Conservation (phyloP, 768 basidiomycete genomes). For the Phylloporus rhodoxanthus region DNA sequence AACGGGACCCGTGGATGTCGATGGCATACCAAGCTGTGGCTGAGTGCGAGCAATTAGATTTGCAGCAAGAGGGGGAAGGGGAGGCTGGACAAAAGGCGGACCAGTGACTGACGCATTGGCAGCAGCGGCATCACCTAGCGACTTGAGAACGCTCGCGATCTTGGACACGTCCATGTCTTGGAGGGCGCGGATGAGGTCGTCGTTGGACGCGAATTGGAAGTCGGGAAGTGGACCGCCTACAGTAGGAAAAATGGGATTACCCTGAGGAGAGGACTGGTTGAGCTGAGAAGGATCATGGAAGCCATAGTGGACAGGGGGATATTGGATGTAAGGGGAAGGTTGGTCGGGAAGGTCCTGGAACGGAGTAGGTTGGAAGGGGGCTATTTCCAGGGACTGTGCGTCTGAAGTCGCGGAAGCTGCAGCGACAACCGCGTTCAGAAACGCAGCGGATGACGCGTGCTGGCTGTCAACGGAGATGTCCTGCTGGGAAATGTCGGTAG, state of each 20-base stretch:
- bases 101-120: slow-evolving; percentile 31
- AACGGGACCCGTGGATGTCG: slow-evolving; percentile 37
- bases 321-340: slow-evolving; percentile 24
- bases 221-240: slow-evolving; percentile 27
- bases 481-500: slow-evolving; percentile 23
- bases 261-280: slow-evolving; percentile 23
- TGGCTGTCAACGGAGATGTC: slow-evolving; percentile 28
- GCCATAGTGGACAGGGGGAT: slow-evolving; percentile 26
- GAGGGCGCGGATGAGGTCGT: slow-evolving; percentile 66
- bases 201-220: slow-evolving; percentile 51
- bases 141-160: slow-evolving; percentile 61
- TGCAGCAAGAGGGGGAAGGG: slow-evolving; percentile 20
- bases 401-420: slow-evolving; percentile 51
- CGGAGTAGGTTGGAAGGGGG: slow-evolving; percentile 26
- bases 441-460: slow-evolving; percentile 49
- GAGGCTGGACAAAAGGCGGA: slow-evolving; percentile 19
- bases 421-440: slow-evolving; percentile 61
- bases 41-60: slow-evolving; percentile 29
- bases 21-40: slow-evolving; percentile 38
- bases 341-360: slow-evolving; percentile 30
- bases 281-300: slow-evolving; percentile 28
- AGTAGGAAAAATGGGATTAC: slow-evolving; percentile 23
- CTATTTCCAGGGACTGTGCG: slow-evolving; percentile 24
- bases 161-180: slow-evolving; percentile 67
- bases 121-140: slow-evolving; percentile 53